Conservation (phyloP, 176 grass and related monocot genomes). For the Luzula sylvatica region DNA sequence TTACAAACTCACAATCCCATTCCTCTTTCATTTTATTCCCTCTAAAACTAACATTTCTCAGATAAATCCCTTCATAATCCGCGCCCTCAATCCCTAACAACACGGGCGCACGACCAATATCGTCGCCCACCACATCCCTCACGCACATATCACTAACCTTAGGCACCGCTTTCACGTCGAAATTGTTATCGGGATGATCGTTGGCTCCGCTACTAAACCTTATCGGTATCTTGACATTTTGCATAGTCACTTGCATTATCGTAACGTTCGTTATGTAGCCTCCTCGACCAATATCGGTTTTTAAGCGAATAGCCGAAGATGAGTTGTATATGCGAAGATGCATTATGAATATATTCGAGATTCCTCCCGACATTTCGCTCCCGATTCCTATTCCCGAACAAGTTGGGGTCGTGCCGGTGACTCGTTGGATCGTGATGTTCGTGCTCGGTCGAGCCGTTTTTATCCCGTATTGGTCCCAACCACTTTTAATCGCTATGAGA, state of each 20-base stretch:
- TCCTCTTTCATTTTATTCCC: slow-evolving; percentile 17
- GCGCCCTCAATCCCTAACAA: slow-evolving; percentile 50
- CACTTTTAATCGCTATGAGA: slow-evolving; percentile 80
- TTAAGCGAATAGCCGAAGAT: slow-evolving; percentile 47
- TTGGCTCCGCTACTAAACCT: slow-evolving; percentile 63
- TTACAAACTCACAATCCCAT: slow-evolving; percentile 61
- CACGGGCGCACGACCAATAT: slow-evolving; percentile 34
- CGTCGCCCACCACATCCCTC: slow-evolving; percentile 36
- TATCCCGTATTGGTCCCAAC: slow-evolving; percentile 86
- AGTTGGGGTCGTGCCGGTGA: slow-evolving; percentile 79
- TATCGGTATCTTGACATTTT: slow-evolving; percentile 68
- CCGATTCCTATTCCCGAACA: slow-evolving; percentile 86
- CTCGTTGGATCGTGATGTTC: slow-evolving; percentile 53
- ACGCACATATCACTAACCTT: slow-evolving; percentile 37
- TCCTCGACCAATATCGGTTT: slow-evolving; percentile 53
- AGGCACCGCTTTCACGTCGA: slow-evolving; percentile 37
- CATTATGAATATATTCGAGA: slow-evolving; percentile 47
- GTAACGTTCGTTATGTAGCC: slow-evolving; percentile 83
- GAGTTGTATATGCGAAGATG: slow-evolving; percentile 65
- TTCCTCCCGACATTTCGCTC: slow-evolving; percentile 86
- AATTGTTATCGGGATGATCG: slow-evolving; percentile 42
- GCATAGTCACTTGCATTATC: slow-evolving; percentile 44
- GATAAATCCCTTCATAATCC: slow-evolving; percentile 49
- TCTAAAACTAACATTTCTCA: slow-evolving; percentile 61
- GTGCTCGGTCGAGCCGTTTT: slow-evolving; percentile 48